A percentile compares a stretch with the other conserved stretches of the same genome.
Conservation (phyloP, 805 yeast species). For the Starmerella floris region DNA sequence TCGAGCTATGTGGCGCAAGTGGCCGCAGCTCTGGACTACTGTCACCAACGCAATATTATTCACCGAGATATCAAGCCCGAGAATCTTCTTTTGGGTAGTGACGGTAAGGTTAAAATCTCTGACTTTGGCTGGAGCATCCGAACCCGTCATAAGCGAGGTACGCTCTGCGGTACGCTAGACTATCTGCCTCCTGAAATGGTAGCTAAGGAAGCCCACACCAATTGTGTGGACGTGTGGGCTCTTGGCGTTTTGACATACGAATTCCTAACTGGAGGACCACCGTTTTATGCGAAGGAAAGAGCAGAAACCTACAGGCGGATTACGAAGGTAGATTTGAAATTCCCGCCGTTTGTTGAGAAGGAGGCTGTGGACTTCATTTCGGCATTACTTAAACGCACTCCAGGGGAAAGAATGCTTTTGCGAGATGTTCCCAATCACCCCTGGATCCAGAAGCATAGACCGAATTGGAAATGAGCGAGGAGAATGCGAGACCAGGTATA, state of each 20-base stretch:
- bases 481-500: too few relatives aligned
- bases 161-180: conserved; percentile 91
- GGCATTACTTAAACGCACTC: conserved; percentile 50
- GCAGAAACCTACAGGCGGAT: conserved; percentile 65
- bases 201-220: conserved; percentile 65
- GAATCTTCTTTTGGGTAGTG: conserved; percentile 63
- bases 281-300: conserved; percentile 73
- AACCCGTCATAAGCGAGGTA: conserved; percentile 47
- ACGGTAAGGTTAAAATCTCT: conserved; percentile 57
- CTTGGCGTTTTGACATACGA: conserved; percentile 79
- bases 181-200: conserved; percentile 94
- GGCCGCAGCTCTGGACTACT: conserved; percentile 60
- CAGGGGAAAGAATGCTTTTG: conserved; percentile 50
- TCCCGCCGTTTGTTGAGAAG: conserved; percentile 54
- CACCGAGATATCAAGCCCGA: conserved; percentile 95
- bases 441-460: conserved; percentile 61
- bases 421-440: conserved; percentile 59
- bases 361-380: conserved; percentile 69
- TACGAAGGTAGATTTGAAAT: conserved; percentile 56
- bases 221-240: conserved; percentile 81
- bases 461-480: conserved; percentile 37
- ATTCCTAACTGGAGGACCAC: conserved; percentile 76
- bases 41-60: conserved; percentile 68
- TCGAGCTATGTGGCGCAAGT: conserved; percentile 68
- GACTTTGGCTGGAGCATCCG: conserved; percentile 96